phyloP scores from a whole-genome alignment of 1,284 basidiomycete genomes.

The Austropuccinia psidii region DNA sequence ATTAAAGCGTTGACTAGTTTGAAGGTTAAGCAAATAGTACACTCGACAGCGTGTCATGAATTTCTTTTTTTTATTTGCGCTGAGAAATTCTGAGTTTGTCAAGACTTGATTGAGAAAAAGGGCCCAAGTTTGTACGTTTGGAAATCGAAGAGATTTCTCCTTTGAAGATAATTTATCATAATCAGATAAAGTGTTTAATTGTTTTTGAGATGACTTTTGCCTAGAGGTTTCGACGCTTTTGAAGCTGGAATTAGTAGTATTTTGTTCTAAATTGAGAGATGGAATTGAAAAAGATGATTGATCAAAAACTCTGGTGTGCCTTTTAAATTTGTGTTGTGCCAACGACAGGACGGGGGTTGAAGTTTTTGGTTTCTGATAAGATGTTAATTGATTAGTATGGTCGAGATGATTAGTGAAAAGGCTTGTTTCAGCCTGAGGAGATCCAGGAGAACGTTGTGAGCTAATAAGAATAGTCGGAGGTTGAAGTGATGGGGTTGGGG shows the following conservation, averaged over 20 bases:
- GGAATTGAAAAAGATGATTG: background rate
- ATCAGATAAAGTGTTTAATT: constrained; percentile 11
- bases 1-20: background rate
- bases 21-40: constrained; percentile 21
- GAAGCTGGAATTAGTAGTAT: background rate
- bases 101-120: background rate
- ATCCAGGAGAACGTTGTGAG: too few relatives aligned
- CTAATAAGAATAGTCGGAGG: too few relatives aligned
- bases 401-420: background rate
- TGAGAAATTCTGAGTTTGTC: background rate
- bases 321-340: too few relatives aligned
- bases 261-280: background rate
- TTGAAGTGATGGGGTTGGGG: too few relatives aligned
- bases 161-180: constrained; percentile 18
- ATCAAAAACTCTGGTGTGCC: background rate
- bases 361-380: too few relatives aligned
- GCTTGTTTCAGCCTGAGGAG: background rate
- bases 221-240: background rate
- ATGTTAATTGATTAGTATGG: background rate
- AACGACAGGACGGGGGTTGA: too few relatives aligned
- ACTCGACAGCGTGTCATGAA: constrained; percentile 27
- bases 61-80: background rate
- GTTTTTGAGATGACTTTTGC: background rate
- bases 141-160: constrained; percentile 25
- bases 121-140: constrained; percentile 24